These are phyloP conservation scores for Stachybotrys chartarum DNA, from an alignment of 2,329 filamentous ascomycete species.

Conservation along the genomic window DNA sequence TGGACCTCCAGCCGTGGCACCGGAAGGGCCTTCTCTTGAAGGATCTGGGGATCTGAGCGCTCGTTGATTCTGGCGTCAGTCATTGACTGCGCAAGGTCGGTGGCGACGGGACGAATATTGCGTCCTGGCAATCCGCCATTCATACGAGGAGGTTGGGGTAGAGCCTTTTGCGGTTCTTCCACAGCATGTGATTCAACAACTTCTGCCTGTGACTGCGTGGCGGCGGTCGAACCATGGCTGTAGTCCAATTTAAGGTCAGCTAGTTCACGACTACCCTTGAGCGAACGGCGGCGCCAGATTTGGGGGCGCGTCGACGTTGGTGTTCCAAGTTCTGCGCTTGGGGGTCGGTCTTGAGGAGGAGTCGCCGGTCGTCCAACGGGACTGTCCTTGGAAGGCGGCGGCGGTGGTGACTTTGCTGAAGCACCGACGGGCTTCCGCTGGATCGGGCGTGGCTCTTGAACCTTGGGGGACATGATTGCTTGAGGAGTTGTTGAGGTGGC, in stretches of 20 bases:
- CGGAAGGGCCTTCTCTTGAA: not conserved
- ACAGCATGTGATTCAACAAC: conserved; percentile 5
- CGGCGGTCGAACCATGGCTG: conserved; percentile 44
- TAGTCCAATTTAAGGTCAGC: conserved; percentile 39
- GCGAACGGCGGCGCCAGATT: conserved; percentile 43
- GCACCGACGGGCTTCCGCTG: not conserved
- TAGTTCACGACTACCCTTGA: conserved; percentile 39
- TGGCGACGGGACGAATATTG: conserved; percentile 15
- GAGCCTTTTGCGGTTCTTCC: conserved; percentile 8
- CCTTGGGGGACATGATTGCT: not conserved
- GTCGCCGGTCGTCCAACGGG: conserved; percentile 11
- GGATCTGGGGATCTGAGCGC: not conserved
- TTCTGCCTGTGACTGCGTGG: conserved; percentile 12
- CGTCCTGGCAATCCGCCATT: conserved; percentile 17
- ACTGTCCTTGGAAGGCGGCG: conserved; percentile 18
- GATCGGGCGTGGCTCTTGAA: conserved; percentile 14
- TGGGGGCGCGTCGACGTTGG: conserved; percentile 22
- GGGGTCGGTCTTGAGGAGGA: not conserved
- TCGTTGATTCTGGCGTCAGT: too few relatives aligned
- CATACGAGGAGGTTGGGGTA: conserved; percentile 8
- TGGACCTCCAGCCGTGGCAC: not conserved
- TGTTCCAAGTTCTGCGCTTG: conserved; percentile 6
- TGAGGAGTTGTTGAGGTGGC: conserved; percentile 1
- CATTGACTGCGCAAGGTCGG: not conserved
- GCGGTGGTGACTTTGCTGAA: conserved; percentile 8